Evolutionary conservation across 306 rosid genomes (phyloP).

Genomic region (Mimosa bimucronata): DNA sequence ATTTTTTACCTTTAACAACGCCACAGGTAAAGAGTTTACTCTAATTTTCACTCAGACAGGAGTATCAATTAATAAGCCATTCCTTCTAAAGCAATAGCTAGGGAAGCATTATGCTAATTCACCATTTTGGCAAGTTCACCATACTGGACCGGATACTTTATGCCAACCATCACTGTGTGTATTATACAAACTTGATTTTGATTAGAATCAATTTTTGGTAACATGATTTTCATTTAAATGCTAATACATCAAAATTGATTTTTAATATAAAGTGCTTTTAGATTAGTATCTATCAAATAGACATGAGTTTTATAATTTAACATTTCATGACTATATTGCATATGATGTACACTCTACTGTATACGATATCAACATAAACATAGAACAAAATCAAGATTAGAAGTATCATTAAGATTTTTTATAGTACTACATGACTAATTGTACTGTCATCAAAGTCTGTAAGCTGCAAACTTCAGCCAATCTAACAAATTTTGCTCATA

Average conservation of each 20-base stretch:
- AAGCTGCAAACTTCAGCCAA: conserved; percentile 2
- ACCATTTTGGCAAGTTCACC: no score
- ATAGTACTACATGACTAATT: not conserved
- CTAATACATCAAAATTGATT: not conserved
- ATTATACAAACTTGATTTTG: not conserved
- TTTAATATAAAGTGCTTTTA: not conserved
- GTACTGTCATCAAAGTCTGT: not conserved
- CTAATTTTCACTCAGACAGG: no score
- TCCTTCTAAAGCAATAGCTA: no score
- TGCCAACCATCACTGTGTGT: no score
- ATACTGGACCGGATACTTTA: no score
- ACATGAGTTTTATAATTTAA: not conserved
- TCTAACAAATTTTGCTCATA: not conserved
- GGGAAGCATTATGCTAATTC: no score
- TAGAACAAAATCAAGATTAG: not conserved
- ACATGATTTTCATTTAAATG: not conserved
- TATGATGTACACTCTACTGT: no score
- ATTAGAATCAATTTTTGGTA: not conserved
- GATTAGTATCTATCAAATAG: no score
- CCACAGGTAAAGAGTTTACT: no score
- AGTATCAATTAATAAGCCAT: no score
- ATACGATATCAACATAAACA: no score
- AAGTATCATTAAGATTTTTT: not conserved
- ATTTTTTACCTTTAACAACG: no score
- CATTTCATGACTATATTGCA: not conserved